phyloP scores from a whole-genome alignment of 805 yeast species.

The Lipomyces orientalis region DNA sequence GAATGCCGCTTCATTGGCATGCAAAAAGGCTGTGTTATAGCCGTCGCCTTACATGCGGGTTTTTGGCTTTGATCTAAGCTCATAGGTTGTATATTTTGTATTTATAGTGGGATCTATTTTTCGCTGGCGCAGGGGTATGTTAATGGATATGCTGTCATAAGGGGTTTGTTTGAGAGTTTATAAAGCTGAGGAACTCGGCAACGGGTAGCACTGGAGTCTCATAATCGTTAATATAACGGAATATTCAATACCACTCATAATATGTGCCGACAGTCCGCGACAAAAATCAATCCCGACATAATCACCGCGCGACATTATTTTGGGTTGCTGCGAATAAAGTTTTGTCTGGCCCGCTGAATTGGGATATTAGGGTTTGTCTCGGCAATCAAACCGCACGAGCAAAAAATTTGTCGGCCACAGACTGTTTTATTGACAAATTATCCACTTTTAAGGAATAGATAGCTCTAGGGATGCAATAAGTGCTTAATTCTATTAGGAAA shows the following conservation, averaged over 20 bases:
- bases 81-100: slow-evolving; percentile 3
- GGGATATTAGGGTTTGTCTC: no score
- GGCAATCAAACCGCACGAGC: no score
- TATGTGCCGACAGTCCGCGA: background rate
- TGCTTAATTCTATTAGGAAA: no score
- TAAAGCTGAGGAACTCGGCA: background rate
- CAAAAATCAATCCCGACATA: background rate
- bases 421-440: no score
- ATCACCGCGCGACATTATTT: background rate
- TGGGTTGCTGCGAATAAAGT: no score
- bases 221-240: no score
- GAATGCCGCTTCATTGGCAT: background rate
- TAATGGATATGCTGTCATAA: background rate
- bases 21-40: background rate
- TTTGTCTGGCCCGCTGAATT: no score
- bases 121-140: slow-evolving; percentile 4
- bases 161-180: background rate
- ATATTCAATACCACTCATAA: no score
- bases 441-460: no score
- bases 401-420: no score
- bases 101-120: background rate
- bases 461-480: no score
- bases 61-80: background rate
- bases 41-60: background rate
- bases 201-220: background rate